A percentile compares a stretch with the other conserved stretches of the same genome.
Conservation (phyloP, 495 filamentous ascomycete genomes). For the Xylaria curta region DNA sequence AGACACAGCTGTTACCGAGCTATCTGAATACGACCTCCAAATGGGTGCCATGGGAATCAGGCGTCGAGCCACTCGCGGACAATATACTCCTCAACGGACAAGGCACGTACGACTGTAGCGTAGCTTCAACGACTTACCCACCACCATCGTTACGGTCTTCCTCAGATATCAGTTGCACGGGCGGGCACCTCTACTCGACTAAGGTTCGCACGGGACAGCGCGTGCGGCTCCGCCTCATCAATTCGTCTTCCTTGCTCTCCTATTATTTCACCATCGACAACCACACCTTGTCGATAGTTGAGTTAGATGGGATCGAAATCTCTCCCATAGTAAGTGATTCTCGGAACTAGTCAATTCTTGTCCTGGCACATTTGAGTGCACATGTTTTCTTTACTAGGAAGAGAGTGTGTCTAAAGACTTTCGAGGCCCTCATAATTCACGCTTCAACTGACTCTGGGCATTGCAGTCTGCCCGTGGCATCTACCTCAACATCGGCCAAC, state of each 20-base stretch:
- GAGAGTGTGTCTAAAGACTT: not conserved
- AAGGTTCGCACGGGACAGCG: slow-evolving; percentile 20
- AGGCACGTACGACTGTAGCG: slow-evolving; percentile 44
- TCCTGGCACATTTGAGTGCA: not conserved
- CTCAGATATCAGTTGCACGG: slow-evolving; percentile 32
- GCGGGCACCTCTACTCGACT: slow-evolving; percentile 33
- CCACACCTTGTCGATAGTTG: slow-evolving; percentile 40
- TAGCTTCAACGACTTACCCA: slow-evolving; percentile 35
- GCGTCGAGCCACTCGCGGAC: slow-evolving; percentile 42
- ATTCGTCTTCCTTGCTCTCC: slow-evolving; percentile 37
- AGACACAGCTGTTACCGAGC: slow-evolving; percentile 33
- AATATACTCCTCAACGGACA: slow-evolving; percentile 47
- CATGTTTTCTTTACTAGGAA: not conserved
- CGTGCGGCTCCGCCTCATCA: slow-evolving; percentile 39
- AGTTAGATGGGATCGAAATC: slow-evolving; percentile 41
- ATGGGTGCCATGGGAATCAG: slow-evolving; percentile 40
- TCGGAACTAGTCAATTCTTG: not conserved
- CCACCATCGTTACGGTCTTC: not conserved
- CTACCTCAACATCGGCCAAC: slow-evolving; percentile 41
- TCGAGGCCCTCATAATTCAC: not conserved
- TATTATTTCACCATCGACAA: slow-evolving; percentile 43
- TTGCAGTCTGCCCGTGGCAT: slow-evolving; percentile 31
- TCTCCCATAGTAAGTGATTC: slow-evolving; percentile 27
- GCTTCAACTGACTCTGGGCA: not conserved
- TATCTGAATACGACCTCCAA: slow-evolving; percentile 39